Evolutionary conservation across 2,329 filamentous ascomycete species (phyloP), one percentile per base, ranked within the genome.

Genomic region (Fusarium bactridioides): DNA sequence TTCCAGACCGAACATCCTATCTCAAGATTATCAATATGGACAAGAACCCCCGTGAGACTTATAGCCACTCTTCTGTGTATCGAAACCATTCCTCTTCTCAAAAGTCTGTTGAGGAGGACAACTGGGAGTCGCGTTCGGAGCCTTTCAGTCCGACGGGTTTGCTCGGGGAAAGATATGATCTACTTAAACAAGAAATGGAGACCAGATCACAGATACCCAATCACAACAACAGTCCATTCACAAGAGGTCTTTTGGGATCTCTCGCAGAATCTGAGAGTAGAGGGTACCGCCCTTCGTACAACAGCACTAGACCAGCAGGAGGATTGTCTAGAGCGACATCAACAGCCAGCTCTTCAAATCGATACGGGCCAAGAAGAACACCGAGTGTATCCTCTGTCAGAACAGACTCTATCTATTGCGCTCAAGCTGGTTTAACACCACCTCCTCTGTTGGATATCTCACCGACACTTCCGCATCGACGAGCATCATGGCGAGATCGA

Each of bases 391-490:
- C 63, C 3, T 67, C 54, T 18, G n/a, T 18, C 1, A 31, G 45
- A 6, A 67, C 62, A 15, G 64, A 67, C 6, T 67, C 64, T 2
- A 35, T 67, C 0, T 61, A 67, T 5, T 67, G 62, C n/a, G 35
- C 64, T 23, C 64, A 67, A 7, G 18, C 54, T 0, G 54, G 64
- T 2, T 3, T 38, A 0, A 67, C 40, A 0, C 62, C 62, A 0
- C 21, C 45, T 18, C 64, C 64, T 2, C 16, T 67, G 5, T 11
- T 67, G 6, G 45, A 67, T 12, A 53, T 67, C 7, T 12, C 53
- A 4, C 25, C 40, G 1, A 9, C 45, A 7, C 23, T 9, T 10
- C 45, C 64, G 0, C 64, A 41, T 11, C 10, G 33, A 4, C 62
- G 21, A 41, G 1, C 33, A 3, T 33, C 38, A 8, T 21, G 40